Percentiles rank a stretch among this genome's conserved stretches.
Conservation (phyloP, 495 filamentous ascomycete species). For the Penicillium alfredii region DNA sequence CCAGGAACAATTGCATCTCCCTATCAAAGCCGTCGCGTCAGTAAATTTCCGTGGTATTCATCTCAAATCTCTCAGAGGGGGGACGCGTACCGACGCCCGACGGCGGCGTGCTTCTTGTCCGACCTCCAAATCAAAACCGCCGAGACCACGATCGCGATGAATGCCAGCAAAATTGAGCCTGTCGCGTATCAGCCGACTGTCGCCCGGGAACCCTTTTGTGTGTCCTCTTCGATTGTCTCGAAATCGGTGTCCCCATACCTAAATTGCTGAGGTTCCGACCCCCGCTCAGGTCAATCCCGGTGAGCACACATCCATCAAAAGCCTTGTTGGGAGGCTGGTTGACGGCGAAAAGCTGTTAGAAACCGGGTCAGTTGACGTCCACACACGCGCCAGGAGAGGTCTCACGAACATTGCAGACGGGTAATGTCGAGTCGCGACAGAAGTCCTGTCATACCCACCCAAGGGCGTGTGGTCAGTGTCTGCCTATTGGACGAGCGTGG, state of each 20-base stretch:
- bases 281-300: slow-evolving; percentile 63
- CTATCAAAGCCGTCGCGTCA: slow-evolving; percentile 38
- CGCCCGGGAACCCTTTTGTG: no score
- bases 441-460: slow-evolving; percentile 59
- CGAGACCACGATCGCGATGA: slow-evolving; percentile 64
- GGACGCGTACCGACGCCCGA: slow-evolving; percentile 72
- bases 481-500: slow-evolving; percentile 2
- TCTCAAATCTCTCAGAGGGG: background rate
- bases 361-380: slow-evolving; percentile 17
- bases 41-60: background rate
- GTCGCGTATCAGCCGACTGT: slow-evolving; percentile 10
- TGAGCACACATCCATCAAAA: slow-evolving; percentile 64
- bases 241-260: no score
- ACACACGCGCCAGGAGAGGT: background rate
- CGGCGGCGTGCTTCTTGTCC: slow-evolving; percentile 90
- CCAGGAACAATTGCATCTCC: slow-evolving; percentile 92
- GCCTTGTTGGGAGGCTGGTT: slow-evolving; percentile 44
- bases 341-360: slow-evolving; percentile 44
- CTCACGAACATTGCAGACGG: slow-evolving; percentile 87
- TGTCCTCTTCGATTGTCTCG: background rate
- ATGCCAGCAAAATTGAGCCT: slow-evolving; percentile 90
- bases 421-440: slow-evolving; percentile 92
- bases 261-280: slow-evolving; percentile 70
- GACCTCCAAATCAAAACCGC: slow-evolving; percentile 66
- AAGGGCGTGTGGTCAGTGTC: slow-evolving; percentile 17